Base-by-base conservation (phyloP, 495 filamentous ascomycete genomes). In the Aspergillus nanangensis region DNA sequence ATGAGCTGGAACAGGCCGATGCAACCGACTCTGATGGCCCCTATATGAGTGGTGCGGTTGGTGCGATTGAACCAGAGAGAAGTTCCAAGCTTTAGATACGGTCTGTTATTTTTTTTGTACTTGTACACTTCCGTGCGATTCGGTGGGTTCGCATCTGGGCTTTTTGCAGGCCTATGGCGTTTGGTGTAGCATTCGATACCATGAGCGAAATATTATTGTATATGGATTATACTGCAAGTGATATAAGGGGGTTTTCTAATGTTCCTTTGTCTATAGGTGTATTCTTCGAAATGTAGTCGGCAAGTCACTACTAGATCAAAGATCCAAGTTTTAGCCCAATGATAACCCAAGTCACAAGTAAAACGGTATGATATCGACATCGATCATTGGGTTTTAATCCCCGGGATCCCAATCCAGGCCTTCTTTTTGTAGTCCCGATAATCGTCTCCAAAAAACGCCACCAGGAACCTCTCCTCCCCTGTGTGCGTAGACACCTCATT, bases 361-460 rank as follows among this genome's bases (percentile, higher is more conserved):
- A n/a, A n/a, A n/a, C n/a, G n/a, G n/a, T n/a, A n/a, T n/a, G n/a
- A n/a, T n/a, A n/a, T n/a, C n/a, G n/a, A n/a, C n/a, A n/a, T n/a
- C n/a, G n/a, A n/a, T n/a, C n/a, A n/a, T n/a, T n/a, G n/a, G n/a
- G n/a, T n/a, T 31, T 44, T 49, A 51, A 78, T 70, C 2, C 90
- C 86, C 0, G 91, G 93, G 52, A 98, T 94, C 35, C 86, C 81
- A 17, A 91, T 84, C 47, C 65, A 66, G 31, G 83, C 85, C 40
- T 63, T 66, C 51, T 75, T 73, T 57, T 78, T 75, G 61, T 94
- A 98, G 14, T 75, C 64, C 2, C 79, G 63, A 66, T 98, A 98
- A 17, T 94, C 85, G 4, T 83, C 72, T 0, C 85, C 87, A 59
- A 98, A 98, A 61, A 98, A 97, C 5, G 60, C 60, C 23, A 91